phyloP scores from a whole-genome alignment of 2,329 filamentous ascomycete genomes.

The Sarocladium strictum region DNA sequence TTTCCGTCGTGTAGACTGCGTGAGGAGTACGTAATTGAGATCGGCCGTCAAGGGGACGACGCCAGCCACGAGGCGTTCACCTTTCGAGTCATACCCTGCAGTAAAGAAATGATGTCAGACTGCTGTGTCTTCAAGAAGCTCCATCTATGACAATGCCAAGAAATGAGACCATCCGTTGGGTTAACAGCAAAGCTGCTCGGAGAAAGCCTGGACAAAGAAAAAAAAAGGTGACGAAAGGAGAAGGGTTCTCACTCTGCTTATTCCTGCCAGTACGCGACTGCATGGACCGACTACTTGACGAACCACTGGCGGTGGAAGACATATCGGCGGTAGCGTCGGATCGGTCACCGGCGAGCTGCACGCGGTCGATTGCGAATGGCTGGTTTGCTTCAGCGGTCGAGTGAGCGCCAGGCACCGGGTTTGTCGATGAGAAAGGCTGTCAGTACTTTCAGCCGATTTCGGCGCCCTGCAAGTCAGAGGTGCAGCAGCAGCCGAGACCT shows the following conservation, averaged over 20 bases:
- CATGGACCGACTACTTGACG: constrained; percentile 47
- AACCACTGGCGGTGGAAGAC: constrained; percentile 30
- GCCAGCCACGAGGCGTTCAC: constrained; percentile 91
- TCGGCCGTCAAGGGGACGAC: constrained; percentile 85
- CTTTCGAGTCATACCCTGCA: constrained; percentile 83
- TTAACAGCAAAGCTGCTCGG: neutral
- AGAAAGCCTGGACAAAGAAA: neutral
- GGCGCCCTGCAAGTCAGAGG: neutral
- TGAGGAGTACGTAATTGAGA: constrained; percentile 83
- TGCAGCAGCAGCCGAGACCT: constrained; percentile 6
- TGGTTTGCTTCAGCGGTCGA: constrained; percentile 3
- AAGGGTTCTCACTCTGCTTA: constrained; percentile 76
- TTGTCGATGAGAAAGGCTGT: neutral
- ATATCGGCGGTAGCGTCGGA: constrained; percentile 19
- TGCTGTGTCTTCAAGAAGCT: constrained; percentile 8
- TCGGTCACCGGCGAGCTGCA: constrained; percentile 8
- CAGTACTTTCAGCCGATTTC: neutral
- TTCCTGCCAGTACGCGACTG: constrained; percentile 70
- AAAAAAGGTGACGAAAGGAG: constrained; percentile 5
- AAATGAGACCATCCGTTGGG: neutral
- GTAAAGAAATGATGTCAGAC: constrained; percentile 17
- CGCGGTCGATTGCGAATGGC: neutral
- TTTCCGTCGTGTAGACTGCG: constrained; percentile 84
- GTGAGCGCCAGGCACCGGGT: neutral
- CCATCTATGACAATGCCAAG: constrained; percentile 5